phyloP scores from a whole-genome alignment of 352 stramenopile species.

The Pelagophyceae sp. region DNA sequence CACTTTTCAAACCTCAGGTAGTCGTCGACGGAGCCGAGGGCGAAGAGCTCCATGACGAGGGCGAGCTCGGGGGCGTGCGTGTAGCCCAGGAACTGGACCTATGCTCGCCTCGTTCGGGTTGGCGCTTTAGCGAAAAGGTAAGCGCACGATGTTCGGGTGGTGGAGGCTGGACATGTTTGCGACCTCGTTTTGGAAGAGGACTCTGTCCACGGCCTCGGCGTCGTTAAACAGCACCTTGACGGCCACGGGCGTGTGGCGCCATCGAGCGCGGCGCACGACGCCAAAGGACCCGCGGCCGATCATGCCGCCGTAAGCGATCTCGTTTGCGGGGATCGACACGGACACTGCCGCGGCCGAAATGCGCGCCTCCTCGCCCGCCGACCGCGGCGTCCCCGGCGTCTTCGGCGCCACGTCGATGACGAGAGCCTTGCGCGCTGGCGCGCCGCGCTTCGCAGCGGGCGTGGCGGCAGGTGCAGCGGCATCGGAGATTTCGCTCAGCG shows the following conservation, averaged over 20 bases:
- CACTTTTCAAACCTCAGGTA: background rate
- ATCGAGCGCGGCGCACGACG: background rate
- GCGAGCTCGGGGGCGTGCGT: background rate
- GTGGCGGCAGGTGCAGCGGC: too few species aligned
- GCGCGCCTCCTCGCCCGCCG: too few species aligned
- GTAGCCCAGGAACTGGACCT: slow-evolving; percentile 19
- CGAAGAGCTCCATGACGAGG: slow-evolving; percentile 11
- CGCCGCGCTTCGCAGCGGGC: too few species aligned
- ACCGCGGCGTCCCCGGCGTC: too few species aligned
- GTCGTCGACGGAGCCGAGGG: background rate
- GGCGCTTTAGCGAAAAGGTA: too few species aligned
- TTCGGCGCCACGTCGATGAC: too few species aligned
- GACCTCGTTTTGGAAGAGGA: background rate
- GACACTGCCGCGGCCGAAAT: too few species aligned
- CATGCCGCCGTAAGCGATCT: background rate
- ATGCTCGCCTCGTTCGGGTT: too few species aligned
- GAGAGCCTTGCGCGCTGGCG: too few species aligned
- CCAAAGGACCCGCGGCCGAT: background rate
- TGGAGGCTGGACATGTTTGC: background rate
- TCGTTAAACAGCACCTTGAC: background rate
- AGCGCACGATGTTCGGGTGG: slow-evolving; percentile 3
- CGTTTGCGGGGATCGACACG: too few species aligned
- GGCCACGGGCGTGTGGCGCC: slow-evolving; percentile 5
- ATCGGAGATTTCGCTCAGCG: too few species aligned
- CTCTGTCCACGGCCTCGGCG: background rate